Conservation (phyloP, 1,284 basidiomycete genomes). For the Wolfiporia cocos region DNA sequence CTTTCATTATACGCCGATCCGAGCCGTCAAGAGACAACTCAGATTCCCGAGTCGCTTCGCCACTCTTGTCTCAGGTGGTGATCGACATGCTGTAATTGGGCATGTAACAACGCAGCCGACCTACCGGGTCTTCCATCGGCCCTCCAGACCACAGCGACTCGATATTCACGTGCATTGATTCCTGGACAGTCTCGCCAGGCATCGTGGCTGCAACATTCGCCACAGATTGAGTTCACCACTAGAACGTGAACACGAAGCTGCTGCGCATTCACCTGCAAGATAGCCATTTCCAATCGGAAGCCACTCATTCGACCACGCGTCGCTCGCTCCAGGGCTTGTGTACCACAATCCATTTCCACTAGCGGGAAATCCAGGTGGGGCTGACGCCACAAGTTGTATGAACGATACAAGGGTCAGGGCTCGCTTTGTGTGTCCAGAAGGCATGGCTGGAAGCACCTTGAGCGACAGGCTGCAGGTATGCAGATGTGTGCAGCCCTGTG, state of each 20-base stretch:
- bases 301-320: conserved; percentile 49
- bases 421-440: background rate
- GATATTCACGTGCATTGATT: conserved; percentile 63
- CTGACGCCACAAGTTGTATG: conserved; percentile 13
- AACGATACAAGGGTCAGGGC: conserved; percentile 7
- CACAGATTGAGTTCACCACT: background rate
- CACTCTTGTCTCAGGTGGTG: too few species aligned
- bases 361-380: conserved; percentile 51
- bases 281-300: conserved; percentile 73
- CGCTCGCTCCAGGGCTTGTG: conserved; percentile 35
- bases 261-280: conserved; percentile 44
- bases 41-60: too few species aligned
- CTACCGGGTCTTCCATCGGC: conserved; percentile 55
- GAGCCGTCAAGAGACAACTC: too few species aligned
- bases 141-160: conserved; percentile 76
- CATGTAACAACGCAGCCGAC: conserved; percentile 17
- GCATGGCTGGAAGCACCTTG: conserved; percentile 8
- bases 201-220: conserved; percentile 44
- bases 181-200: conserved; percentile 53
- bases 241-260: background rate
- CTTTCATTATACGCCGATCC: background rate
- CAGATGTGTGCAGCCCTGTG: conserved; percentile 1
- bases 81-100: background rate
- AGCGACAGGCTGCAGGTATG: background rate
- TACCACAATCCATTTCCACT: conserved; percentile 77